Evolutionary conservation across 2,329 filamentous ascomycete genomes (phyloP).

Genomic region (Verticillium albo-atrum): DNA sequence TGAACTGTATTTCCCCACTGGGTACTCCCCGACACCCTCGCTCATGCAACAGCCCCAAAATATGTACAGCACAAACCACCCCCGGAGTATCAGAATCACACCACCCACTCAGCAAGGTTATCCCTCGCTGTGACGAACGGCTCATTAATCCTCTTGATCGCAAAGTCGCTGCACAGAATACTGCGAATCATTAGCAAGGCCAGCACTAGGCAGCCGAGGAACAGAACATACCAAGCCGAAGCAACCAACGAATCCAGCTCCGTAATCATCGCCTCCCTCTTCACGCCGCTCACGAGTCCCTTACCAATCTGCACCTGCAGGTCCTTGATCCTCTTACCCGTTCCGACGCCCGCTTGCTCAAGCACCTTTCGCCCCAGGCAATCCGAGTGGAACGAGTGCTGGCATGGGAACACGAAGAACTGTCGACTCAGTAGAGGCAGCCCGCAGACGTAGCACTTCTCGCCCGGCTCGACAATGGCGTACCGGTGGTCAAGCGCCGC

Average conservation of each 20-base stretch:
- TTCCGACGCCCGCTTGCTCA: conserved; percentile 71
- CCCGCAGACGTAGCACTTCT: conserved; percentile 86
- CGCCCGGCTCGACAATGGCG: conserved; percentile 92
- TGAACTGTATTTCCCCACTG: background rate
- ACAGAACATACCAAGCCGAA: conserved; percentile 69
- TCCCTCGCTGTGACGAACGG: conserved; percentile 78
- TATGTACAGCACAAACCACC: too few species aligned
- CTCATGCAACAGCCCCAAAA: background rate
- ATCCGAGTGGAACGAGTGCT: conserved; percentile 96
- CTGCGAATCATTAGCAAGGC: conserved; percentile 38
- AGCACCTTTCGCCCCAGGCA: conserved; percentile 84
- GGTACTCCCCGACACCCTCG: background rate
- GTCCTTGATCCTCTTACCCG: conserved; percentile 76
- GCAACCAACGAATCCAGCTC: conserved; percentile 93
- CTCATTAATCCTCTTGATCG: conserved; percentile 90
- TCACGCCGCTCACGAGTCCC: conserved; percentile 63
- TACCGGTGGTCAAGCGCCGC: conserved; percentile 81
- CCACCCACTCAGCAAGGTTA: conserved; percentile 74
- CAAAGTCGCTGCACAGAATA: conserved; percentile 90
- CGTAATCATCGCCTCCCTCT: conserved; percentile 75
- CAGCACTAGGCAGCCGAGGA: background rate
- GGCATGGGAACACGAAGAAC: conserved; percentile 98
- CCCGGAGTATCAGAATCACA: conserved; percentile 29
- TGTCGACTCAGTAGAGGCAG: conserved; percentile 83
- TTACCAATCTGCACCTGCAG: conserved; percentile 79